These are phyloP conservation scores for Solanum tarijense DNA, from an alignment of 257 asterid genomes.

Conservation along the genomic window DNA sequence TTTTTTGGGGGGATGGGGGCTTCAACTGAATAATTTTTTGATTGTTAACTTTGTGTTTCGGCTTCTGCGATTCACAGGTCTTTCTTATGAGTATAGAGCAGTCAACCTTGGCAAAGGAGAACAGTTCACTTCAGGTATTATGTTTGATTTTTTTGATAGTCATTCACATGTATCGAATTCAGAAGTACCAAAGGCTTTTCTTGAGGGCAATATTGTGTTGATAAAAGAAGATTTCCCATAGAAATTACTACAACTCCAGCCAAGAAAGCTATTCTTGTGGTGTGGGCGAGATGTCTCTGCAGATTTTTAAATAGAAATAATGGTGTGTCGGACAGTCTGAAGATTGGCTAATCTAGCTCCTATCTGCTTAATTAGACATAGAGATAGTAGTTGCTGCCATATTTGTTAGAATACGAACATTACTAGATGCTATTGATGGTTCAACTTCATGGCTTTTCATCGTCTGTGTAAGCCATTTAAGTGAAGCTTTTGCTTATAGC, in stretches of 20 bases:
- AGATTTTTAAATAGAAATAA: background rate
- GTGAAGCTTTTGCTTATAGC: background rate
- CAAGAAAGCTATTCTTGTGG: background rate
- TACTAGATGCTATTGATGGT: background rate
- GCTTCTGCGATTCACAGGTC: constrained; percentile 24
- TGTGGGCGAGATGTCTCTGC: background rate
- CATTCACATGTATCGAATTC: background rate
- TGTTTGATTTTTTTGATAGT: background rate
- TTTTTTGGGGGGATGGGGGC: background rate
- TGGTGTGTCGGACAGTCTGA: background rate
- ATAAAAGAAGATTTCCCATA: background rate
- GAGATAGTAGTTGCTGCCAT: background rate
- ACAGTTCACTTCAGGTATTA: constrained; percentile 50
- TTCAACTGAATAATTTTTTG: background rate
- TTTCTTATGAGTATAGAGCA: constrained; percentile 62
- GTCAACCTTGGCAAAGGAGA: constrained; percentile 60
- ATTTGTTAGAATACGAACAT: background rate
- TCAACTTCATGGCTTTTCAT: background rate
- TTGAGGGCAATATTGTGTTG: background rate
- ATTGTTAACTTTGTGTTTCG: background rate
- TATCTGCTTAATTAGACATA: background rate
- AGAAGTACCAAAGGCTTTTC: background rate
- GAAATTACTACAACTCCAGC: background rate
- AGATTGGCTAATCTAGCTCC: background rate
- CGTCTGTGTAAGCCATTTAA: background rate